Evolutionary conservation across 306 rosid species (phyloP).

Genomic region (Parietaria judaica): DNA sequence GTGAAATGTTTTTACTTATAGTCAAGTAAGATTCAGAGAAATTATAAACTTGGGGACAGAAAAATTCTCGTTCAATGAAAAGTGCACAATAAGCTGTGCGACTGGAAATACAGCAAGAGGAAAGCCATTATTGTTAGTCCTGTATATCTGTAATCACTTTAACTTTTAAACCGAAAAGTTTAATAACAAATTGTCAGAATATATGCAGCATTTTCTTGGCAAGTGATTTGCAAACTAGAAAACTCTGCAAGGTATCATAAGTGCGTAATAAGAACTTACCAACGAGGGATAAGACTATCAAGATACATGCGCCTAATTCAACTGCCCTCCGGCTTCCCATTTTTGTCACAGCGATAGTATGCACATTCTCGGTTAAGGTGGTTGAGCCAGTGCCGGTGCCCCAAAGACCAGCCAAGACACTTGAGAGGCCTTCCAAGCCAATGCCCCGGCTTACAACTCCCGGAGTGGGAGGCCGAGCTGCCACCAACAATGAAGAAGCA

Average conservation of each 20-base stretch:
- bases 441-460: constrained; percentile 96
- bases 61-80: background rate
- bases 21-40: background rate
- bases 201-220: background rate
- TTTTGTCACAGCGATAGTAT: constrained; percentile 95
- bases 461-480: constrained; percentile 93
- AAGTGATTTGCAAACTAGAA: background rate
- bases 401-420: constrained; percentile 97
- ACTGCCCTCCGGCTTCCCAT: constrained; percentile 99
- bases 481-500: constrained; percentile 90
- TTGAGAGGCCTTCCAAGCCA: constrained; percentile 87
- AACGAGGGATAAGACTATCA: constrained; percentile 79
- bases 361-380: constrained; percentile 89
- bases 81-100: background rate
- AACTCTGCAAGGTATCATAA: too few species aligned
- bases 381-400: constrained; percentile 95
- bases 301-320: constrained; percentile 77
- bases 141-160: too few species aligned
- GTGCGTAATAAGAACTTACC: constrained; percentile 39
- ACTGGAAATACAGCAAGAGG: background rate
- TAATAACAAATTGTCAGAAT: background rate
- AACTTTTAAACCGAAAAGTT: background rate
- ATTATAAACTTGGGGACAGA: background rate
- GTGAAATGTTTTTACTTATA: background rate
- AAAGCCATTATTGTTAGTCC: too few species aligned